Conservation (phyloP, 257 asterid genomes). For the Plectranthus barbatus region DNA sequence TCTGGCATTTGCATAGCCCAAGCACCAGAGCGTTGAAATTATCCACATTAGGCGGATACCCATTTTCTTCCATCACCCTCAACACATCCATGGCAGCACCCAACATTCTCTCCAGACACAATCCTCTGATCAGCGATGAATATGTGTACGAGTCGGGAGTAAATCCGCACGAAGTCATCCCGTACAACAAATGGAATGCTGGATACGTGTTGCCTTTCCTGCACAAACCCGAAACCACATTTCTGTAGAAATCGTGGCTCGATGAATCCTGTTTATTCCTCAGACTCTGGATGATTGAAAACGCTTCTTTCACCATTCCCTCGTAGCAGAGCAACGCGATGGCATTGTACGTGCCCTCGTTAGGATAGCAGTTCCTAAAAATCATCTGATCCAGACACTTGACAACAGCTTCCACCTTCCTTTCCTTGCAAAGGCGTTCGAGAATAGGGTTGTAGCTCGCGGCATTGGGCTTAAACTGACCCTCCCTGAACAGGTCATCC, state of each 20-base stretch:
- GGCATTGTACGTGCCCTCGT: conserved; percentile 76
- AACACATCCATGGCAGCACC: conserved; percentile 56
- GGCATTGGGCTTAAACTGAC: conserved; percentile 54
- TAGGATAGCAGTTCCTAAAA: conserved; percentile 41
- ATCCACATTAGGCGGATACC: conserved; percentile 47
- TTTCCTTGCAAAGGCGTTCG: conserved; percentile 52
- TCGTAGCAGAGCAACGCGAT: conserved; percentile 65
- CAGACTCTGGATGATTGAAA: conserved; percentile 54
- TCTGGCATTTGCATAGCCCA: conserved; percentile 68
- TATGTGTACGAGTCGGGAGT: conserved; percentile 70
- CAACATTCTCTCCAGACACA: conserved; percentile 74
- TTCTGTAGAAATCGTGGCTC: conserved; percentile 45
- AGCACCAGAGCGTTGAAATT: conserved; percentile 67
- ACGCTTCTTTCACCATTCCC: conserved; percentile 61
- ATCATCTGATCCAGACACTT: conserved; percentile 60
- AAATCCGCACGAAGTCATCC: conserved; percentile 51
- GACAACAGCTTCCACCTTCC: conserved; percentile 46
- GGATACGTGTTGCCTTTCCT: conserved; percentile 65
- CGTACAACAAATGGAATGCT: conserved; percentile 59
- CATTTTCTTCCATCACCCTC: conserved; percentile 51
- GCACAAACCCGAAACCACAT: conserved; percentile 57
- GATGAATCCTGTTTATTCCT: conserved; percentile 41
- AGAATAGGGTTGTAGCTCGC: conserved; percentile 75
- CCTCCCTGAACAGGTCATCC: conserved; percentile 54
- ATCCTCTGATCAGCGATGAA: conserved; percentile 70